These are phyloP conservation scores for Taphrina deformans DNA, from an alignment of 1,139 yeast genomes.

Conservation along the genomic window DNA sequence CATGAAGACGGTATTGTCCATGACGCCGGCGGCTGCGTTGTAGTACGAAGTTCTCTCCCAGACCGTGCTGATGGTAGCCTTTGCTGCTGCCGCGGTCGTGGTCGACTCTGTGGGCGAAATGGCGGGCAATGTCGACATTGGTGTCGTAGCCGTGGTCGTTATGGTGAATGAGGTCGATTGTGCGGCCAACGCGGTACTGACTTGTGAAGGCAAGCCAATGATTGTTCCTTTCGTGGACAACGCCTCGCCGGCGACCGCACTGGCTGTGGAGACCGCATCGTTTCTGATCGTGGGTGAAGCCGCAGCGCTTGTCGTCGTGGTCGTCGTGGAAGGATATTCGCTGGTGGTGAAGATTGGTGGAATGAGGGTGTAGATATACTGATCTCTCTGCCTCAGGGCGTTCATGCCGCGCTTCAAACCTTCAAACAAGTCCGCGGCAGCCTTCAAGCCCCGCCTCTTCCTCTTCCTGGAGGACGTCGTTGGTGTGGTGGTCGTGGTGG, in stretches of 20 bases:
- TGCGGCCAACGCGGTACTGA: constrained; percentile 4
- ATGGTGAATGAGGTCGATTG: constrained; percentile 21
- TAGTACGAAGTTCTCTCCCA: constrained; percentile 81
- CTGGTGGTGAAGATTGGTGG: constrained; percentile 56
- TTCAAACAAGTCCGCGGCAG: constrained; percentile 42
- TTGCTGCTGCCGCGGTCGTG: constrained; percentile 43
- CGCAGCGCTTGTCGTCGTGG: constrained; percentile 41
- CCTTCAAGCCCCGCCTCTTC: constrained; percentile 3
- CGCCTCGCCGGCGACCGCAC: constrained; percentile 39
- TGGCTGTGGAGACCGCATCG: too few relatives aligned
- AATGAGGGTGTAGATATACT: constrained; percentile 62
- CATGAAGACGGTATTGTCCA: constrained; percentile 75
- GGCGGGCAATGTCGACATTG: constrained; percentile 40
- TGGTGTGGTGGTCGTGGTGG: constrained; percentile 42
- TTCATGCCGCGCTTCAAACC: background rate
- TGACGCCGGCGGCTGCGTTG: constrained; percentile 55
- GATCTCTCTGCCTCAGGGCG: constrained; percentile 52
- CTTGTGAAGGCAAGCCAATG: constrained; percentile 34
- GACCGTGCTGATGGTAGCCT: constrained; percentile 44
- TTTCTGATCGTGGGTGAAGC: too few relatives aligned
- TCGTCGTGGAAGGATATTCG: constrained; percentile 42
- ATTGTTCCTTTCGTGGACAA: constrained; percentile 42
- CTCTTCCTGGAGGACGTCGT: constrained; percentile 44
- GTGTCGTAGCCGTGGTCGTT: constrained; percentile 25
- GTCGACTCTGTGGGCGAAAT: constrained; percentile 41